Percentiles rank a stretch among this genome's conserved stretches.
Evolutionary conservation across 345 rosid species (phyloP).

Genomic region (Salix caprea): DNA sequence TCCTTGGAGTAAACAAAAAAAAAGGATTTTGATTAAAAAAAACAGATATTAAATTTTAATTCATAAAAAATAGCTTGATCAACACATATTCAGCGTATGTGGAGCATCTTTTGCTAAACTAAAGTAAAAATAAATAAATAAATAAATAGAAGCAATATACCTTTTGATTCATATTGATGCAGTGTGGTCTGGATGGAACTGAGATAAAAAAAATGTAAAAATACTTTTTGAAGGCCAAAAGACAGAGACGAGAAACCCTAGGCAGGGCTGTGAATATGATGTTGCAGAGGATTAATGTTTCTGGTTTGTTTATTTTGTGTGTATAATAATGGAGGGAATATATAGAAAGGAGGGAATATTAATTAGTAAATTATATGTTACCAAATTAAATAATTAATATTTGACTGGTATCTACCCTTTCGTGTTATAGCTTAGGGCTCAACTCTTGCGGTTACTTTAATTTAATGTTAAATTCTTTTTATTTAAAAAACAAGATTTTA

Average conservation of each 20-base stretch:
- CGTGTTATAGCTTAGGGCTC: background rate
- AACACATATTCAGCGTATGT: background rate
- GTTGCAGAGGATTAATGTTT: background rate
- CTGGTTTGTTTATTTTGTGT: background rate
- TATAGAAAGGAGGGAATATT: background rate
- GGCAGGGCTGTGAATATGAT: background rate
- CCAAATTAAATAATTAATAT: background rate
- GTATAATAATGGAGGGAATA: background rate
- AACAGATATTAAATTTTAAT: too few species aligned
- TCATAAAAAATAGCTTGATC: too few species aligned
- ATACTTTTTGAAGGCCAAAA: background rate
- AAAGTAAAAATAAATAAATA: too few species aligned
- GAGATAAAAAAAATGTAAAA: background rate
- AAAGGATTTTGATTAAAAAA: too few species aligned
- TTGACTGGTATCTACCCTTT: background rate
- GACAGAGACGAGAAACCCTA: background rate
- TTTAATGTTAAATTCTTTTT: too few species aligned
- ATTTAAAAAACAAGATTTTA: too few species aligned
- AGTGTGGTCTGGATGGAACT: background rate
- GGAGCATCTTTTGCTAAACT: background rate
- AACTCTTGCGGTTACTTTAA: background rate
- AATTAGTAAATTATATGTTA: background rate
- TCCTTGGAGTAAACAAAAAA: background rate
- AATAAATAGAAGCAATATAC: background rate
- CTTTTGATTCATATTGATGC: background rate